Conservation (phyloP, 2,329 filamentous ascomycete species). For the Sporothrix brunneoviolacea region DNA sequence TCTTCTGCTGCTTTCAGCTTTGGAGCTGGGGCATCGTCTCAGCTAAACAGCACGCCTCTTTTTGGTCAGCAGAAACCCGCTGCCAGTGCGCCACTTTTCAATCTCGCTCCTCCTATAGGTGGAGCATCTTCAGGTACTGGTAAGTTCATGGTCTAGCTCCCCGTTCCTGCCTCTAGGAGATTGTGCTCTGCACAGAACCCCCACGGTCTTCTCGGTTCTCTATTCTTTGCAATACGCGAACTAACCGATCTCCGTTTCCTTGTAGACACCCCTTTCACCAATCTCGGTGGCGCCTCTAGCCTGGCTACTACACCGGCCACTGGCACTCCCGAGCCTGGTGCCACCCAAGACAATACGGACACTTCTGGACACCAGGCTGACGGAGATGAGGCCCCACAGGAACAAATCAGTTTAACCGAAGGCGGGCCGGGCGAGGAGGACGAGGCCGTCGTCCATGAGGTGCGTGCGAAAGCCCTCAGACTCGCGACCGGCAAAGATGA, state of each 20-base stretch:
- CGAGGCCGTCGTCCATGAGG: slow-evolving; percentile 63
- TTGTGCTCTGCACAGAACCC: too few relatives aligned
- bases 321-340: slow-evolving; percentile 52
- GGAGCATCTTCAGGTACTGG: slow-evolving; percentile 37
- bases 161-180: too few relatives aligned
- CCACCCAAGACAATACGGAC: slow-evolving; percentile 33
- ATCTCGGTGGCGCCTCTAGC: slow-evolving; percentile 52
- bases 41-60: slow-evolving; percentile 22
- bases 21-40: slow-evolving; percentile 25
- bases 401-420: slow-evolving; percentile 64
- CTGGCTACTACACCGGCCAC: slow-evolving; percentile 53
- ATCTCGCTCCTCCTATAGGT: slow-evolving; percentile 26
- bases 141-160: slow-evolving; percentile 25
- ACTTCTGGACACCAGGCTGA: slow-evolving; percentile 39
- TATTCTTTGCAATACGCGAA: background rate
- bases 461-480: slow-evolving; percentile 63
- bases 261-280: slow-evolving; percentile 47
- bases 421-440: slow-evolving; percentile 64
- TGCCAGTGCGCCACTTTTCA: slow-evolving; percentile 24
- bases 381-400: slow-evolving; percentile 54
- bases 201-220: background rate
- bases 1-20: slow-evolving; percentile 26
- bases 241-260: background rate
- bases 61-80: slow-evolving; percentile 25
- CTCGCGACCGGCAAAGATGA: slow-evolving; percentile 42